Percentiles rank a stretch among this genome's conserved stretches.
Evolutionary conservation across 2,329 filamentous ascomycete genomes (phyloP).

Genomic region (Ustulina deusta): DNA sequence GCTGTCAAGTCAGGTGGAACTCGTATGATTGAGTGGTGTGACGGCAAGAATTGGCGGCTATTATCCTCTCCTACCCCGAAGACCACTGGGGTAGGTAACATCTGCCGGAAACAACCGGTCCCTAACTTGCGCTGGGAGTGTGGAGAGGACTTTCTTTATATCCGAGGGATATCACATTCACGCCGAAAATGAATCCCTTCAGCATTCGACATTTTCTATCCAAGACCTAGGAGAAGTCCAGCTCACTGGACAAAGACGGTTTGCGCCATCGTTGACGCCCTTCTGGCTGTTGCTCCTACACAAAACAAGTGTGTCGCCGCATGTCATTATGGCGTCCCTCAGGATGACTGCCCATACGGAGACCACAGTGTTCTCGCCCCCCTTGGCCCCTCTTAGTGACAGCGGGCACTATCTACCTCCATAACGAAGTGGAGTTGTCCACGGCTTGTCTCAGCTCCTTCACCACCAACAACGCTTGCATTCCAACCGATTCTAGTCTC

Average conservation of each 20-base stretch:
- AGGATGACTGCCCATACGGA: neutral
- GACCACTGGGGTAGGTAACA: constrained; percentile 31
- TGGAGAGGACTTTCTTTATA: constrained; percentile 22
- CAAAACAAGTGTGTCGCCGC: neutral
- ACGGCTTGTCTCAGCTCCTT: neutral
- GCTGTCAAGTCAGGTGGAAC: neutral
- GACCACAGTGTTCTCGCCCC: neutral
- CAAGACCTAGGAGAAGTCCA: neutral
- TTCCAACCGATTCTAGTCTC: neutral
- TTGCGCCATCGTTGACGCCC: neutral
- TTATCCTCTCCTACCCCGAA: constrained; percentile 15
- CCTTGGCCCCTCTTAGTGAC: neutral
- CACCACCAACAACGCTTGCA: neutral
- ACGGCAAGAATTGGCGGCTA: constrained; percentile 21
- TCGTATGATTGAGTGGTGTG: constrained; percentile 29
- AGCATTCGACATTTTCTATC: neutral
- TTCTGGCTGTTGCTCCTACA: neutral
- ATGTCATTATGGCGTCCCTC: constrained; percentile 8
- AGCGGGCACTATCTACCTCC: constrained; percentile 3
- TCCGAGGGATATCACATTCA: neutral
- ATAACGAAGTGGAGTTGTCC: constrained; percentile 9
- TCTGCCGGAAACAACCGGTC: constrained; percentile 36
- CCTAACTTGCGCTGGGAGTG: neutral
- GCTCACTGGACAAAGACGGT: neutral
- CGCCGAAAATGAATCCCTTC: neutral